Base-by-base conservation (phyloP, 495 filamentous ascomycete genomes). In the Aspergillus bridgeri region DNA sequence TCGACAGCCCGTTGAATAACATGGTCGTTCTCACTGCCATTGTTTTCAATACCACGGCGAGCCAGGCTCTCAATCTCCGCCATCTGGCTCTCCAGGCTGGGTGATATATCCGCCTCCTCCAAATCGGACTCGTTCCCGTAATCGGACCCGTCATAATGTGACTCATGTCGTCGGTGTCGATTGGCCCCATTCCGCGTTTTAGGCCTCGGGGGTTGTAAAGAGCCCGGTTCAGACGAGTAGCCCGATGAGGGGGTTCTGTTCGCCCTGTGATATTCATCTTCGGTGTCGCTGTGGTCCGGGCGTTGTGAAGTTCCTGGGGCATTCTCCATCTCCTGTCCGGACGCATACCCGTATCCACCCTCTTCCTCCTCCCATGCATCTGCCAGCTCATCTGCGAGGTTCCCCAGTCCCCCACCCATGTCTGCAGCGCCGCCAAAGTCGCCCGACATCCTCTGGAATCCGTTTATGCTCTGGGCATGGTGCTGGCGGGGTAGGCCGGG, bases 31-130 rank as follows among this genome's bases (percentile, higher is more conserved):
- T 85, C 75, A 29, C 83, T 87, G 9, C 86, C 89, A 62, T 86
- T 88, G 61, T 80, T 86, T 65, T 90, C 88, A 13, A 86, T 80
- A 5, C 90, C 89, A 59, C 89, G 76, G 51, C 88, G 75, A 18
- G 82, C 90, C 23, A 94, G 75, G 59, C 82, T 84, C 64, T 92
- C 89, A 48, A 96, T 84, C 52, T 85, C 85, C 54, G 88, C 87
- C 70, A 96, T 88, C 65, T 85, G 86, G 20, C 81, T 81, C 60
- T 92, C 87, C 54, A 96, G 70, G 33, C 82, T 83, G 7, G 85
- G 81, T 6, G 90, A 85, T 56, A 95, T 87, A 42, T 87, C 88
- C 6, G 84, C 78, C 21, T 87, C 72, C 43, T 82, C 87, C 15
- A 90, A 71, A 64, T 93, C 90, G n/a, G 86, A 88, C 62, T 91